phyloP scores from a whole-genome alignment of 805 yeast species.

The Wickerhamiella nectarea region DNA sequence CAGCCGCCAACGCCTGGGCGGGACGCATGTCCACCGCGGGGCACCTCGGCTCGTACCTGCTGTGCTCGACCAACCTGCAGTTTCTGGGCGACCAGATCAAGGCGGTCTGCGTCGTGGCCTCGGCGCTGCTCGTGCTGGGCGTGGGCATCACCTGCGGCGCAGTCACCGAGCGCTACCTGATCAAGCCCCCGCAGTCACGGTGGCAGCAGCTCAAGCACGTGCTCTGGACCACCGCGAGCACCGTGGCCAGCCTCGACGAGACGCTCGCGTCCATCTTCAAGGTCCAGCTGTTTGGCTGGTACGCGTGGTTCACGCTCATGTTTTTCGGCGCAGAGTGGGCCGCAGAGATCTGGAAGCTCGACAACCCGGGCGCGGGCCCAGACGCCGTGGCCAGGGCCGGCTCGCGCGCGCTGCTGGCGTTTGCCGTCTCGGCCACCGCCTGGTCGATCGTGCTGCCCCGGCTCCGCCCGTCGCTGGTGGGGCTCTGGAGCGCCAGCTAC shows the following conservation, averaged over 20 bases:
- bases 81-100: slow-evolving; percentile 35
- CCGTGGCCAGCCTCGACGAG: slow-evolving; percentile 30
- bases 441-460: slow-evolving; percentile 14
- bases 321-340: slow-evolving; percentile 55
- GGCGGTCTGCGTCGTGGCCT: slow-evolving; percentile 33
- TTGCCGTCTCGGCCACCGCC: slow-evolving; percentile 21
- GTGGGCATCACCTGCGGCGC: slow-evolving; percentile 31
- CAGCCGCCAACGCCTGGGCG: slow-evolving; percentile 51
- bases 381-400: slow-evolving; percentile 26
- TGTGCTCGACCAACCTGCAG: slow-evolving; percentile 37
- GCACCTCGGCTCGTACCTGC: slow-evolving; percentile 42
- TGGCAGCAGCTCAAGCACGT: background rate
- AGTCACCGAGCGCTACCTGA: slow-evolving; percentile 39
- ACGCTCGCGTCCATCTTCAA: slow-evolving; percentile 39
- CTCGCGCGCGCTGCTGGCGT: slow-evolving; percentile 27
- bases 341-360: slow-evolving; percentile 40
- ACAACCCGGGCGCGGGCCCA: slow-evolving; percentile 25
- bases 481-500: slow-evolving; percentile 40
- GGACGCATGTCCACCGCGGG: slow-evolving; percentile 49
- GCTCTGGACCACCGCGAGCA: background rate
- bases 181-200: slow-evolving; percentile 12
- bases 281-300: slow-evolving; percentile 54
- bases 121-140: slow-evolving; percentile 30
- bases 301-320: slow-evolving; percentile 52
- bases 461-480: slow-evolving; percentile 12